These are phyloP conservation scores for Mastigamoeba balamuthi DNA, from an alignment of 78 protist genomes.

Conservation along the genomic window DNA sequence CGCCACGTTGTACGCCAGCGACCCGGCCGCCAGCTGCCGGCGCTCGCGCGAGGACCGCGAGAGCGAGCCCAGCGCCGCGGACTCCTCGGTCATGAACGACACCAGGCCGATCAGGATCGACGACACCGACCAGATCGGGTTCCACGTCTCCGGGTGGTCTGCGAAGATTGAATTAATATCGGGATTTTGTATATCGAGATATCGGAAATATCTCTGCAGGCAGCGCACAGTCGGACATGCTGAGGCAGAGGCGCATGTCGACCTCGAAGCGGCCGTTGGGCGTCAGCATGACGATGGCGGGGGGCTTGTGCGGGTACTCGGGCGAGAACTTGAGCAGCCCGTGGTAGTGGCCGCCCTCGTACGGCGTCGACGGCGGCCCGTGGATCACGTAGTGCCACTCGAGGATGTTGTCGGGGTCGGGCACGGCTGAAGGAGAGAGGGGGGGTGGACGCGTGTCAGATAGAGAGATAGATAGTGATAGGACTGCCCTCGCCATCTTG, in stretches of 20 bases:
- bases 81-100: constrained; percentile 26
- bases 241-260: constrained; percentile 48
- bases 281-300: constrained; percentile 58
- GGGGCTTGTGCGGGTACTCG: constrained; percentile 34
- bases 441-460: no score
- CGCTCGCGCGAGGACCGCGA: no score
- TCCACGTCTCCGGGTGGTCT: constrained; percentile 53
- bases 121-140: constrained; percentile 33
- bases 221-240: constrained; percentile 53
- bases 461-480: no score
- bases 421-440: no score
- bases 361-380: constrained; percentile 21
- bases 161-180: neutral
- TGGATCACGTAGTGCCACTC: constrained; percentile 37
- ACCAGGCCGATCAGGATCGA: constrained; percentile 35
- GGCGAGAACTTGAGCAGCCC: constrained; percentile 3
- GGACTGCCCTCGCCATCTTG: no score
- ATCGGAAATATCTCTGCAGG: neutral
- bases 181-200: neutral
- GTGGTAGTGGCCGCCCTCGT: neutral
- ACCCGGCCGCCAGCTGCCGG: no score
- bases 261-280: constrained; percentile 60
- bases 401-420: constrained; percentile 10
- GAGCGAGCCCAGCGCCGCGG: neutral
- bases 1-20: no score